Evolutionary conservation across 2,329 filamentous ascomycete genomes (phyloP).

Genomic region (Nemania bipapillata): DNA sequence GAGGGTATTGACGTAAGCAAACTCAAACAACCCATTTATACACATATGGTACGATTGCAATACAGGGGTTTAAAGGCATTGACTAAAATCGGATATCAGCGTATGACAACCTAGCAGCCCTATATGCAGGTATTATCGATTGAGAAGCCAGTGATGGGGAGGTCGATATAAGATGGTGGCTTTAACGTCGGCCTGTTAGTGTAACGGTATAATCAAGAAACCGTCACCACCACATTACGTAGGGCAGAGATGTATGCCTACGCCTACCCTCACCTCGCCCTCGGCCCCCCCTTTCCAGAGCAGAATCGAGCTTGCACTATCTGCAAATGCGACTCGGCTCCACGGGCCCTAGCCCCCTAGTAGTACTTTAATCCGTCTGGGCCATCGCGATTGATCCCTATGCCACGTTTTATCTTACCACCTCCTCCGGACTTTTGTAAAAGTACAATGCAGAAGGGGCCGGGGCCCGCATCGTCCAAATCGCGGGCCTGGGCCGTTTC

Average conservation of each 20-base stretch:
- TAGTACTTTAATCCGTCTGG: conserved; percentile 11
- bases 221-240: conserved; percentile 5
- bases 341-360: conserved; percentile 24
- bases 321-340: conserved; percentile 22
- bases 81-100: background rate
- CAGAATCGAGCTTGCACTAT: conserved; percentile 8
- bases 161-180: conserved; percentile 22
- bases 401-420: conserved; percentile 24
- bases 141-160: conserved; percentile 1
- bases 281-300: too few relatives aligned
- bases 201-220: conserved; percentile 12
- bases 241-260: too few relatives aligned
- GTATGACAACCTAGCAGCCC: conserved; percentile 21
- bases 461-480: conserved; percentile 26
- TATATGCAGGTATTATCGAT: conserved; percentile 32
- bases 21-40: background rate
- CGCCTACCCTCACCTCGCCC: background rate
- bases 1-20: background rate
- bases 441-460: conserved; percentile 39
- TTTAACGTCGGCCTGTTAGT: conserved; percentile 15
- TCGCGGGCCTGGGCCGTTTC: conserved; percentile 11
- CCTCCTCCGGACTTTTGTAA: conserved; percentile 39
- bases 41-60: conserved; percentile 4
- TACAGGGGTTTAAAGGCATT: conserved; percentile 23
- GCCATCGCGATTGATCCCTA: conserved; percentile 13